A percentile compares a stretch with the other conserved stretches of the same genome.
Evolutionary conservation across 805 yeast genomes (phyloP).

Genomic region (Cyberlindnera xylosilytica): DNA sequence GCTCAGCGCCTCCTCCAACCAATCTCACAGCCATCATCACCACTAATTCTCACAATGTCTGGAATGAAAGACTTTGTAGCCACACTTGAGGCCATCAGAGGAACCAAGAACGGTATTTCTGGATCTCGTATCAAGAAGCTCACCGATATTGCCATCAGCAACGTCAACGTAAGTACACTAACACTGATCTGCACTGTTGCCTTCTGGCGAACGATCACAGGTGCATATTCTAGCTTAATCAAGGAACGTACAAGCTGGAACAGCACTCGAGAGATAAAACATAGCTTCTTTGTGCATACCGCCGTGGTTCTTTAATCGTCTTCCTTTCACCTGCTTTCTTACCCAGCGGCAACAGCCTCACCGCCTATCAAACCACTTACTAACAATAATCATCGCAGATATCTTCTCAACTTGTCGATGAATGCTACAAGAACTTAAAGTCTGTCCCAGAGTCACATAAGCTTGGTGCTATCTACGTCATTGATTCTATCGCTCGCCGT

Average conservation of each 20-base stretch:
- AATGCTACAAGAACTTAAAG: constrained; percentile 64
- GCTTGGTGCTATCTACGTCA: constrained; percentile 85
- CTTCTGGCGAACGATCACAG: too few species aligned
- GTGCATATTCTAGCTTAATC: too few species aligned
- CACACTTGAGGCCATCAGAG: constrained; percentile 40
- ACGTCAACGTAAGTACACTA: constrained; percentile 42
- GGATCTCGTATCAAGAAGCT: constrained; percentile 90
- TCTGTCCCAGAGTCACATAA: constrained; percentile 77
- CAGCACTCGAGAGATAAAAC: too few species aligned
- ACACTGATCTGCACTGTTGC: too few species aligned
- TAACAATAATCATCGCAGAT: constrained; percentile 15
- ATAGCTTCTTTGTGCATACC: too few species aligned
- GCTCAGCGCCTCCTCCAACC: too few species aligned
- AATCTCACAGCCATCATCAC: not conserved
- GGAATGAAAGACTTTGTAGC: constrained; percentile 35
- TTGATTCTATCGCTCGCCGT: constrained; percentile 89
- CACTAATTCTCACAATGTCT: constrained; percentile 20
- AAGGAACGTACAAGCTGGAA: too few species aligned
- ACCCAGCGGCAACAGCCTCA: too few species aligned
- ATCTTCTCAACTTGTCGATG: constrained; percentile 47
- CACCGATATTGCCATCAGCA: constrained; percentile 71
- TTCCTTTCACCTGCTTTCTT: too few species aligned
- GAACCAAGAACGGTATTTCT: constrained; percentile 83
- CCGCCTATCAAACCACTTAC: not conserved
- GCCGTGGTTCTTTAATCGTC: too few species aligned